Evolutionary conservation across 768 basidiomycete species (phyloP).

Genomic region (Termitomyces sp.): DNA sequence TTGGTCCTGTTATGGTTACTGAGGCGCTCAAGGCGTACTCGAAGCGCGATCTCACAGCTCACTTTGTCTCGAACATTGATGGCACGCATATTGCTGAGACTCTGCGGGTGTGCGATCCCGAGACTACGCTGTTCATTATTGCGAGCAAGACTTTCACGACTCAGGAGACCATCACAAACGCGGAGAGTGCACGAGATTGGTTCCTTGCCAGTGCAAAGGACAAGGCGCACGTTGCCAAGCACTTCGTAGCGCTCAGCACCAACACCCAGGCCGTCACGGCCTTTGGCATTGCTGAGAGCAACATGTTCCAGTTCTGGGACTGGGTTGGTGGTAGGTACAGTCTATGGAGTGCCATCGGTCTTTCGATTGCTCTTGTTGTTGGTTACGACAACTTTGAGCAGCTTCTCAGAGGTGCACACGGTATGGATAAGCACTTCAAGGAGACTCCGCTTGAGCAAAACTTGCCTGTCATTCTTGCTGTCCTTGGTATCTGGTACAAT

Average conservation of each 20-base stretch:
- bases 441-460: slow-evolving; percentile 85
- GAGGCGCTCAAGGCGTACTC: slow-evolving; percentile 94
- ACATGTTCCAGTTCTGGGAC: slow-evolving; percentile 99
- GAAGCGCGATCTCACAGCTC: slow-evolving; percentile 80
- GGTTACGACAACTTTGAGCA: slow-evolving; percentile 94
- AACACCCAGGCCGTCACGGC: slow-evolving; percentile 91
- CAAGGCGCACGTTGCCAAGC: slow-evolving; percentile 92
- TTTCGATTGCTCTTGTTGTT: slow-evolving; percentile 90
- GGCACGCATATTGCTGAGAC: slow-evolving; percentile 96
- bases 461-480: slow-evolving; percentile 86
- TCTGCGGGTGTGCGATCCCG: slow-evolving; percentile 74
- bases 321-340: slow-evolving; percentile 99
- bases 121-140: slow-evolving; percentile 95
- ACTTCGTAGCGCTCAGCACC: slow-evolving; percentile 97
- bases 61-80: slow-evolving; percentile 98
- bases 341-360: slow-evolving; percentile 96
- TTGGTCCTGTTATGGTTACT: slow-evolving; percentile 98
- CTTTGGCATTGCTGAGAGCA: slow-evolving; percentile 86
- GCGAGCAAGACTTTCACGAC: slow-evolving; percentile 99
- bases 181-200: slow-evolving; percentile 91
- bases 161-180: slow-evolving; percentile 99
- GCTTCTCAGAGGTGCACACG: slow-evolving; percentile 89
- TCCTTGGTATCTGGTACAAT: slow-evolving; percentile 97
- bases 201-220: slow-evolving; percentile 85
- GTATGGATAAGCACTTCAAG: slow-evolving; percentile 97